phyloP scores from a whole-genome alignment of 2,329 filamentous ascomycete species.

The Xylariaceae sp. region DNA sequence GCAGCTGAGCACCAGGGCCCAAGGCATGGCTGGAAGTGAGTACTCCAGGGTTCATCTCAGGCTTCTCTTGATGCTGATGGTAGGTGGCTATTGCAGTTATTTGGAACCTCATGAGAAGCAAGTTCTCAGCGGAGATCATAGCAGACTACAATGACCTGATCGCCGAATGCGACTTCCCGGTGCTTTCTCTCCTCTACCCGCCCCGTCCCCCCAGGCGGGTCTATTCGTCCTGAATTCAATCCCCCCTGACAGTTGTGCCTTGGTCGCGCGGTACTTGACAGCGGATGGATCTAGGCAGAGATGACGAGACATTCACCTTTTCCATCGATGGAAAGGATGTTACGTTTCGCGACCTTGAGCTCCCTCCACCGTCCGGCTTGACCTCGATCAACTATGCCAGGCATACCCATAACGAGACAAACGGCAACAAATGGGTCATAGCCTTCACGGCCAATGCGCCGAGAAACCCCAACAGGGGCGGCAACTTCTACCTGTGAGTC shows the following conservation, averaged over 20 bases:
- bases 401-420: slow-evolving; percentile 16
- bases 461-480: slow-evolving; percentile 10
- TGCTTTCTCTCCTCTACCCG: neutral
- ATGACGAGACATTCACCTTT: slow-evolving; percentile 16
- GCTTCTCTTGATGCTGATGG: neutral
- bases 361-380: slow-evolving; percentile 16
- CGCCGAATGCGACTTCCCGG: slow-evolving; percentile 12
- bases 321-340: slow-evolving; percentile 9
- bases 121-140: slow-evolving; percentile 17
- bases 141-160: slow-evolving; percentile 18
- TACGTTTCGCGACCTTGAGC: slow-evolving; percentile 15
- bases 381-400: slow-evolving; percentile 18
- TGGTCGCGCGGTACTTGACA: neutral
- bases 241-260: neutral
- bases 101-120: slow-evolving; percentile 20
- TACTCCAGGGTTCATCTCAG: neutral
- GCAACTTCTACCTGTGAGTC: slow-evolving; percentile 17
- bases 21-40: slow-evolving; percentile 18
- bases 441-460: slow-evolving; percentile 14
- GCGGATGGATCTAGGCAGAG: slow-evolving; percentile 19
- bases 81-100: slow-evolving; percentile 3
- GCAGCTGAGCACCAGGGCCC: slow-evolving; percentile 10
- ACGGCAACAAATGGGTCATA: slow-evolving; percentile 20
- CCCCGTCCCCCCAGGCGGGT: no score
- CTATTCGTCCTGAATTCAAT: neutral